Conservation (phyloP, 2,329 filamentous ascomycete species). For the Calycina marina region DNA sequence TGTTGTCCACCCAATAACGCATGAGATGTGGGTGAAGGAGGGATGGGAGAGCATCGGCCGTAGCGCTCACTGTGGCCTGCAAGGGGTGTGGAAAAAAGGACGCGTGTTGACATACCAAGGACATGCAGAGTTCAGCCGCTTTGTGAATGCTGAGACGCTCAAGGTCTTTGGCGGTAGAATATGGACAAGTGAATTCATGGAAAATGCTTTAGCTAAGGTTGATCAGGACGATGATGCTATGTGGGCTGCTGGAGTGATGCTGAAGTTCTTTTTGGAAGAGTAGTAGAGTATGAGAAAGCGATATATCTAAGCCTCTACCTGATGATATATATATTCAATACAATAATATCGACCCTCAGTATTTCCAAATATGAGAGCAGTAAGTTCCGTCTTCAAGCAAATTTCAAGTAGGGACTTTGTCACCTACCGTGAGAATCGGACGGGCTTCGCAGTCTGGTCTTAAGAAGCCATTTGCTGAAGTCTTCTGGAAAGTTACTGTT, state of each 20-base stretch:
- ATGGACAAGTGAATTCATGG: constrained; percentile 15
- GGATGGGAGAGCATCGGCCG: constrained; percentile 16
- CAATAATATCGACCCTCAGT: too few species aligned
- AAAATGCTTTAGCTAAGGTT: constrained; percentile 11
- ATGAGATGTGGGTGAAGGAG: not conserved
- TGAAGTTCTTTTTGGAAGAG: constrained; percentile 22
- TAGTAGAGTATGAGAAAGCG: too few species aligned
- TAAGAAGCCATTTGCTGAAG: too few species aligned
- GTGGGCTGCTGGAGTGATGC: constrained; percentile 21
- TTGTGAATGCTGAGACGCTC: constrained; percentile 26
- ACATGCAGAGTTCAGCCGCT: constrained; percentile 29
- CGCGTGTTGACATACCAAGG: constrained; percentile 28
- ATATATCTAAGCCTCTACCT: too few species aligned
- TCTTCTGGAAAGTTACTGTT: too few species aligned
- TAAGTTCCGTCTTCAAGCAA: too few species aligned
- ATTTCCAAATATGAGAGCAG: too few species aligned
- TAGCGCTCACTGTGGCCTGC: constrained; percentile 22
- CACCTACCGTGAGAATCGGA: too few species aligned
- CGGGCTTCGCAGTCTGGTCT: too few species aligned
- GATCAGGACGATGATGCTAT: constrained; percentile 20
- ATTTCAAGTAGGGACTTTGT: too few species aligned
- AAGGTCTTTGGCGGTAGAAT: constrained; percentile 21
- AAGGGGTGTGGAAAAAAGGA: constrained; percentile 26
- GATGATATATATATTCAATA: too few species aligned
- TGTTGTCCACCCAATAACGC: constrained; percentile 10